Percentiles rank a stretch among this genome's conserved stretches.
Evolutionary conservation across 164 flowering plant genomes (phyloP).

Genomic region (Vitis rupestris): DNA sequence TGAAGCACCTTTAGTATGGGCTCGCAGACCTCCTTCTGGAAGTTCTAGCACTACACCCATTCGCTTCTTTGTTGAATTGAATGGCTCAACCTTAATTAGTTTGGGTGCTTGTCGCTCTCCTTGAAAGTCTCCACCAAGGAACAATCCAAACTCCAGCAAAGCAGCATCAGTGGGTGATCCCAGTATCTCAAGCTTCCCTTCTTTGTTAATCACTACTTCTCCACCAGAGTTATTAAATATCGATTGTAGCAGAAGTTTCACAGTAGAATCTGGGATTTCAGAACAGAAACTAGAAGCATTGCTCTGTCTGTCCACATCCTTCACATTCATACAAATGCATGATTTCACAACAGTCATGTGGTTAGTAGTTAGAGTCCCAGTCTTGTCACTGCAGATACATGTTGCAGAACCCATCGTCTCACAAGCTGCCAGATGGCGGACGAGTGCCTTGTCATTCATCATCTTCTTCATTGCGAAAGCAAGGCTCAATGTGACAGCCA

Average conservation of each 20-base stretch:
- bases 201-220: conserved; percentile 58
- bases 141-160: conserved; percentile 60
- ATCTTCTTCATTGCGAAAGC: conserved; percentile 90
- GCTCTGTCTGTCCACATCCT: conserved; percentile 32
- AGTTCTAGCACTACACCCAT: conserved; percentile 74
- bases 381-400: conserved; percentile 77
- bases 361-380: conserved; percentile 82
- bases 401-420: conserved; percentile 90
- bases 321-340: conserved; percentile 56
- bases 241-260: conserved; percentile 51
- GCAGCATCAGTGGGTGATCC: conserved; percentile 80
- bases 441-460: conserved; percentile 86
- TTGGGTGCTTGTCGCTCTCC: conserved; percentile 41
- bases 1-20: conserved; percentile 77
- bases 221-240: conserved; percentile 77
- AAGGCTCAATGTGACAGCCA: conserved; percentile 81
- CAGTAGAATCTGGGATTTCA: conserved; percentile 46
- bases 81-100: conserved; percentile 74
- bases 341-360: conserved; percentile 81
- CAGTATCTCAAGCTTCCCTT: conserved; percentile 53
- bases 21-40: conserved; percentile 61
- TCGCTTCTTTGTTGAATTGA: conserved; percentile 73
- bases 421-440: conserved; percentile 76
- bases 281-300: conserved; percentile 30
- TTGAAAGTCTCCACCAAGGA: conserved; percentile 71